Conservation (phyloP, 495 filamentous ascomycete species). For the Aspergillus campestris region DNA sequence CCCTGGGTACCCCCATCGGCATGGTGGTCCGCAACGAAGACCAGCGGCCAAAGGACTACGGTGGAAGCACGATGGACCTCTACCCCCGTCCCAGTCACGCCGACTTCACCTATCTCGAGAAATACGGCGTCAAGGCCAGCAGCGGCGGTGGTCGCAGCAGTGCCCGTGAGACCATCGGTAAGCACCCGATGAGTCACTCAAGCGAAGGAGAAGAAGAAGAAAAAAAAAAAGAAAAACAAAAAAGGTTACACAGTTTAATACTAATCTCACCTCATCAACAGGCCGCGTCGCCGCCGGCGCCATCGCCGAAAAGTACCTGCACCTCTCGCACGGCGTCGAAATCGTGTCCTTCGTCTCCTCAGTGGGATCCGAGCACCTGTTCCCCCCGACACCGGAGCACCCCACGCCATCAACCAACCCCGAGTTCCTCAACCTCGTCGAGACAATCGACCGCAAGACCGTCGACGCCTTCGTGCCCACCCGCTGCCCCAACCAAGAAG, state of each 20-base stretch:
- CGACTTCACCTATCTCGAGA: slow-evolving; percentile 94
- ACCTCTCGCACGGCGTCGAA: slow-evolving; percentile 71
- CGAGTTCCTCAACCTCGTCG: slow-evolving; percentile 66
- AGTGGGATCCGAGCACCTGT: slow-evolving; percentile 75
- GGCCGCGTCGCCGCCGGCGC: slow-evolving; percentile 89
- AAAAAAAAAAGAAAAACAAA: slow-evolving; percentile 7
- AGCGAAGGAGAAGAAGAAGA: too few relatives aligned
- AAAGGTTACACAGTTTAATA: neutral
- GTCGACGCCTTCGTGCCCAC: slow-evolving; percentile 82
- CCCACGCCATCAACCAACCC: slow-evolving; percentile 74
- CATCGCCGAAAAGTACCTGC: slow-evolving; percentile 90
- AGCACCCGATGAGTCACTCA: slow-evolving; percentile 2
- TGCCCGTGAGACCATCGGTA: slow-evolving; percentile 88
- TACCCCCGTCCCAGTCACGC: slow-evolving; percentile 91
- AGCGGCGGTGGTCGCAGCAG: slow-evolving; percentile 88
- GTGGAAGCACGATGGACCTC: slow-evolving; percentile 79
- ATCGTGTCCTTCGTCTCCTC: slow-evolving; percentile 88
- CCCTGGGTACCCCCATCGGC: slow-evolving; percentile 85
- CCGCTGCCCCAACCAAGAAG: slow-evolving; percentile 67
- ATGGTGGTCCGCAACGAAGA: slow-evolving; percentile 87
- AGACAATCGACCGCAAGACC: slow-evolving; percentile 63
- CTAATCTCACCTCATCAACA: slow-evolving; percentile 12
- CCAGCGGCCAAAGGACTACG: slow-evolving; percentile 91
- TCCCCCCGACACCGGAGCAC: slow-evolving; percentile 68
- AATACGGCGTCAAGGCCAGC: slow-evolving; percentile 92